These are phyloP conservation scores for Chlorella sorokiniana DNA, from an alignment of 139 green algal species.

Conservation along the genomic window DNA sequence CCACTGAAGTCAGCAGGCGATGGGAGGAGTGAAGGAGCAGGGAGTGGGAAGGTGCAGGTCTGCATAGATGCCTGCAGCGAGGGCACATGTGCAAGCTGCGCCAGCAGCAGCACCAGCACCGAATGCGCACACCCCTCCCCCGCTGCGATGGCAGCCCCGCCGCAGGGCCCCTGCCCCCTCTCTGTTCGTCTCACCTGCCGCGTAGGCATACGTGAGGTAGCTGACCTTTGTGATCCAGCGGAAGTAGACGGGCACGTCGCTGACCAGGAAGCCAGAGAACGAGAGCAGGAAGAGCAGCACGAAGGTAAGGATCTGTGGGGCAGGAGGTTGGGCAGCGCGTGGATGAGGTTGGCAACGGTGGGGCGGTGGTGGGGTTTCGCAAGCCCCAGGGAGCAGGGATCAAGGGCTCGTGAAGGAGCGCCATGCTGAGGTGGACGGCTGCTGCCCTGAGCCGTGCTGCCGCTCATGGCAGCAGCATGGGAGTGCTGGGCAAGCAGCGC, in stretches of 20 bases:
- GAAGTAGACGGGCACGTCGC: constrained; percentile 51
- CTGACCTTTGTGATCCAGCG: constrained; percentile 56
- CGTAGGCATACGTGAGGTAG: constrained; percentile 66
- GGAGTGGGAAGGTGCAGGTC: neutral
- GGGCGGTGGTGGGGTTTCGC: neutral
- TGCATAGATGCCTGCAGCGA: neutral
- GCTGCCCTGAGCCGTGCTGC: too few species aligned
- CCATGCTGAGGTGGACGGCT: too few species aligned
- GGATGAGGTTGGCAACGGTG: neutral
- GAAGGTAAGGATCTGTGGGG: constrained; percentile 57
- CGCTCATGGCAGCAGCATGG: too few species aligned
- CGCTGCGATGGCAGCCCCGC: neutral
- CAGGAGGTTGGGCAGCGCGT: neutral
- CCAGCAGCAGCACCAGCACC: neutral
- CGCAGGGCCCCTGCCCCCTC: neutral
- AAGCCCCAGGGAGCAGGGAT: neutral
- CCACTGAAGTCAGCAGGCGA: neutral
- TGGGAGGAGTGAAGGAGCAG: neutral
- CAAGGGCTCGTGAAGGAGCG: too few species aligned
- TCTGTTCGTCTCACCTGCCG: constrained; percentile 26
- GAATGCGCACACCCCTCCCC: neutral
- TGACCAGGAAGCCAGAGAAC: constrained; percentile 66
- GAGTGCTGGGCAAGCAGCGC: neutral
- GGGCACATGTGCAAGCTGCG: neutral
- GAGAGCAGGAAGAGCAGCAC: constrained; percentile 64